Evolutionary conservation across 1,284 basidiomycete genomes (phyloP), one percentile per base, ranked within the genome.

Genomic region (Porodaedalea pini): DNA sequence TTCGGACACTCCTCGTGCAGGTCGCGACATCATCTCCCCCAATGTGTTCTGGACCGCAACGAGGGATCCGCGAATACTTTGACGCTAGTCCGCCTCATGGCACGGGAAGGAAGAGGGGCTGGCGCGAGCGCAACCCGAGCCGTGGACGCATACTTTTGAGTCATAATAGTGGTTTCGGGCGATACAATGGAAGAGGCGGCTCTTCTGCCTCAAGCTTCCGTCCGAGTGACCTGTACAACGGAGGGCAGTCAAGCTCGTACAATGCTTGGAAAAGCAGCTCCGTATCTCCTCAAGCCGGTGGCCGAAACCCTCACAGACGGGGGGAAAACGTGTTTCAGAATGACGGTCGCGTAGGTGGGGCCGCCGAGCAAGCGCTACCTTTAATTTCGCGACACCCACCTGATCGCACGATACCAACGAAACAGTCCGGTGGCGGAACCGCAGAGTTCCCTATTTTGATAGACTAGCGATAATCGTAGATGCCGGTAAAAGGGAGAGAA

Each of bases 1-100:
- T 88, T 53, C 65, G 72, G 62, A 69, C 70, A 40, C 76, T 85
- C 61, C 73, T 88, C 53, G 68, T 68, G 58, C 79, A 78, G 50
- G 63, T 83, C 39, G 51, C 51, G 11, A 54, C 17, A 23, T 54
- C 51, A 19, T 27, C 51, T n/a, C 51, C 51, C 13, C 40, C 51
- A 21, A 43, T 5, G 17, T 40, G 13, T n/a, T 31, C 19, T 21
- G 41, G 17, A 23, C 40, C 4, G 19, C 51, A 54, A 36, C 51
- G 51, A 27, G 29, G 31, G 29, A 31, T 54, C 29, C 40, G 40
- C 39, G 51, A 44, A 44, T 44, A 32, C 31, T 44, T 54, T 44
- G 51, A 43, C 21, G 41, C 25, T 44, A 29, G 15, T 7, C 15
- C 27, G 29, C 32, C 51, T 43, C 51, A 25, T 45, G 27, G 39